Evolutionary conservation across 1,139 yeast genomes (phyloP).

Genomic region (Nematodospora anomalae): DNA sequence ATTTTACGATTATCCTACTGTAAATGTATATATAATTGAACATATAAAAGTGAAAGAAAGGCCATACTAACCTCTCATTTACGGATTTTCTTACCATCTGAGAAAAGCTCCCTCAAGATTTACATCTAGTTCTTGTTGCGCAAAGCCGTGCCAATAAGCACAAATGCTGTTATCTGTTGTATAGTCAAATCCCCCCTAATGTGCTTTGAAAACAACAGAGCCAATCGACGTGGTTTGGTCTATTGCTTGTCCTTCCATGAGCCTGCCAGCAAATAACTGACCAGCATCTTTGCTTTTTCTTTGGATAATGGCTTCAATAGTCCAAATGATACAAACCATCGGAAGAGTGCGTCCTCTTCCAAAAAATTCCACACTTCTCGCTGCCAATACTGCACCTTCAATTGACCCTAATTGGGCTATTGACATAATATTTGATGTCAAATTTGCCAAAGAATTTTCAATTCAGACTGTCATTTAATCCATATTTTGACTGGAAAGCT

Average conservation of each 20-base stretch:
- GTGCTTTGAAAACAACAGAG: too few relatives aligned
- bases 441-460: slow-evolving; percentile 41
- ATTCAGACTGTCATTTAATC: slow-evolving; percentile 42
- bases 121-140: too few relatives aligned
- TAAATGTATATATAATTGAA: too few relatives aligned
- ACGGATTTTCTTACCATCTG: too few relatives aligned
- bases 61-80: too few relatives aligned
- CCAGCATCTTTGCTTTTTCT: slow-evolving; percentile 44
- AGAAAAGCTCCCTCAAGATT: too few relatives aligned
- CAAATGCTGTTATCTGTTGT: too few relatives aligned
- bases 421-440: slow-evolving; percentile 55
- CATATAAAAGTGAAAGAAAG: too few relatives aligned
- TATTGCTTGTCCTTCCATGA: slow-evolving; percentile 54
- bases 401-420: slow-evolving; percentile 65
- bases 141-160: too few relatives aligned
- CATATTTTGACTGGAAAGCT: slow-evolving; percentile 45
- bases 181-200: too few relatives aligned
- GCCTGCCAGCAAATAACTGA: slow-evolving; percentile 54
- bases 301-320: slow-evolving; percentile 49
- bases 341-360: slow-evolving; percentile 58
- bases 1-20: too few relatives aligned
- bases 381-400: slow-evolving; percentile 55
- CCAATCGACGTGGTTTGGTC: slow-evolving; percentile 62
- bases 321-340: slow-evolving; percentile 43
- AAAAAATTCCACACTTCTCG: slow-evolving; percentile 45